These are phyloP conservation scores for Cercospora sp. DNA, from an alignment of 2,329 filamentous ascomycete genomes.

Conservation along the genomic window DNA sequence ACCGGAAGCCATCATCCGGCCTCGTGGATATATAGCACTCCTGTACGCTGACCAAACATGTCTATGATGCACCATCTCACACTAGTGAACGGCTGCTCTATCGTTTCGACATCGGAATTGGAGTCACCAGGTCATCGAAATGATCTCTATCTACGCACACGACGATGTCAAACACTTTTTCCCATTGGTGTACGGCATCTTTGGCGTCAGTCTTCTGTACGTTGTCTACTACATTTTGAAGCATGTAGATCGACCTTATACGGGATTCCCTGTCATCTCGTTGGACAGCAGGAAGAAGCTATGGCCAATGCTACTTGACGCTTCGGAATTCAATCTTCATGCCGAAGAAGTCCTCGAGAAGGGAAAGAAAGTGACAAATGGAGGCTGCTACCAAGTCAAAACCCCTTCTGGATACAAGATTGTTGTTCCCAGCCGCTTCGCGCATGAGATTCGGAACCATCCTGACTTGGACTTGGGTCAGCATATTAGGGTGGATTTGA, in stretches of 20 bases:
- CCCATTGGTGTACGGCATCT: background rate
- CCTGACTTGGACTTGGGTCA: background rate
- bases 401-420: background rate
- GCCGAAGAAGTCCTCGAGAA: background rate
- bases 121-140: background rate
- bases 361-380: background rate
- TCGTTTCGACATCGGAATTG: background rate
- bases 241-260: background rate
- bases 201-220: background rate
- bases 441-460: background rate
- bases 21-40: background rate
- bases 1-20: background rate
- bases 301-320: background rate
- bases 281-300: background rate
- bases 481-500: background rate
- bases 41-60: background rate
- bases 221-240: background rate
- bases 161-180: background rate
- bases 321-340: background rate
- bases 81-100: background rate
- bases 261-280: background rate
- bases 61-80: background rate
- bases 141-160: background rate
- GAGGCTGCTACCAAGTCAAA: background rate
- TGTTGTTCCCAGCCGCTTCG: background rate